Base-by-base conservation (phyloP, 1,284 basidiomycete species). In the Golubevia sp. region DNA sequence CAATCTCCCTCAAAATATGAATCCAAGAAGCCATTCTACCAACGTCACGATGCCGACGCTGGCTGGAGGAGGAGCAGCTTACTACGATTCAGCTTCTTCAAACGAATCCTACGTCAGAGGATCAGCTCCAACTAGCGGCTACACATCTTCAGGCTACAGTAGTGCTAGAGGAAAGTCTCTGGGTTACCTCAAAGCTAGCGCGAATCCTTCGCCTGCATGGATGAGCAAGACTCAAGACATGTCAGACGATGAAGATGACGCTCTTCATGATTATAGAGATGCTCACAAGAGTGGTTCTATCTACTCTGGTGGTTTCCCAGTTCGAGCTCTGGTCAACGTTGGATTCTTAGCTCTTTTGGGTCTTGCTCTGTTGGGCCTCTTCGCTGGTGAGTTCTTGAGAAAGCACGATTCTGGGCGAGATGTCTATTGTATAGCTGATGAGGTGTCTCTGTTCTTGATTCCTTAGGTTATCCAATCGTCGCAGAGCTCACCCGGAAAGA, bases 401-500 rank as follows among this genome's bases (percentile, higher is more conserved):
- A n/a, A n/a, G n/a, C n/a, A n/a, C n/a, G n/a, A n/a, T n/a, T n/a
- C n/a, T n/a, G n/a, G n/a, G n/a, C n/a, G n/a, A n/a, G n/a, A n/a
- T n/a, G n/a, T n/a, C n/a, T n/a, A n/a, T n/a, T n/a, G n/a, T n/a
- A n/a, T n/a, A n/a, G n/a, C n/a, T n/a, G n/a, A n/a, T n/a, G n/a
- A n/a, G n/a, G n/a, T n/a, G n/a, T n/a, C n/a, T n/a, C n/a, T n/a
- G n/a, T n/a, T n/a, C n/a, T n/a, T n/a, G n/a, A n/a, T n/a, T n/a
- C n/a, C n/a, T n/a, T n/a, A n/a, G 48, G 48, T n/a, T 53, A 53
- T 30, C 51, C 51, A 15, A 53, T 53, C 51, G n/a, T 30, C n/a
- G 13, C 51, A 15, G 24, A 53, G 18, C 18, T 53, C 13, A 25
- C 24, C 18, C 11, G 38, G 18, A 44, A 18, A 8, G 18, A 18